phyloP scores from a whole-genome alignment of 176 grass and related monocot genomes.

The Bonia amplexicaulis region DNA sequence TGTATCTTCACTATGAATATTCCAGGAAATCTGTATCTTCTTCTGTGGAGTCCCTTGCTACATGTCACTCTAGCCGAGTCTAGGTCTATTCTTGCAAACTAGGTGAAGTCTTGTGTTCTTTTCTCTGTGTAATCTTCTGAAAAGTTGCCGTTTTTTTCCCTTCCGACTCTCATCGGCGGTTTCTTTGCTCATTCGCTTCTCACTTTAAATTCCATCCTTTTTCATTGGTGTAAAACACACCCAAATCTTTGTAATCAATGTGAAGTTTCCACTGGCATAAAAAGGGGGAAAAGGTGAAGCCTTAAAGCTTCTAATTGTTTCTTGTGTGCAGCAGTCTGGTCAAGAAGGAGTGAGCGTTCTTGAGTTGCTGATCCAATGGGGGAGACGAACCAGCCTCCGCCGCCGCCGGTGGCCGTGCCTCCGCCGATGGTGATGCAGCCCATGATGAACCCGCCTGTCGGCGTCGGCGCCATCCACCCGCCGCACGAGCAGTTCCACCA shows the following conservation, averaged over 20 bases:
- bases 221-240: background rate
- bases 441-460: slow-evolving; percentile 27
- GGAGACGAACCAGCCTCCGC: slow-evolving; percentile 42
- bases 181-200: background rate
- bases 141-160: background rate
- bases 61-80: background rate
- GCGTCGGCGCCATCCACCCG: slow-evolving; percentile 36
- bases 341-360: background rate
- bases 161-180: background rate
- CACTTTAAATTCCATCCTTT: slow-evolving; percentile 4
- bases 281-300: background rate
- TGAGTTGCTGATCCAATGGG: slow-evolving; percentile 32
- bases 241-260: slow-evolving; percentile 15
- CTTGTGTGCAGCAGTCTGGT: slow-evolving; percentile 11
- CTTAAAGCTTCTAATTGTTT: slow-evolving; percentile 16
- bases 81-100: slow-evolving; percentile 6
- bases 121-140: background rate
- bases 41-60: background rate
- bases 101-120: background rate
- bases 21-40: slow-evolving; percentile 14
- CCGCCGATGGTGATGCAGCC: slow-evolving; percentile 30
- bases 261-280: background rate
- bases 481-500: slow-evolving; percentile 78
- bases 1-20: slow-evolving; percentile 25
- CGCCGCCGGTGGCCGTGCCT: slow-evolving; percentile 22